These are phyloP conservation scores for Phytophthora cactorum DNA, from an alignment of 352 stramenopile species.

Conservation along the genomic window DNA sequence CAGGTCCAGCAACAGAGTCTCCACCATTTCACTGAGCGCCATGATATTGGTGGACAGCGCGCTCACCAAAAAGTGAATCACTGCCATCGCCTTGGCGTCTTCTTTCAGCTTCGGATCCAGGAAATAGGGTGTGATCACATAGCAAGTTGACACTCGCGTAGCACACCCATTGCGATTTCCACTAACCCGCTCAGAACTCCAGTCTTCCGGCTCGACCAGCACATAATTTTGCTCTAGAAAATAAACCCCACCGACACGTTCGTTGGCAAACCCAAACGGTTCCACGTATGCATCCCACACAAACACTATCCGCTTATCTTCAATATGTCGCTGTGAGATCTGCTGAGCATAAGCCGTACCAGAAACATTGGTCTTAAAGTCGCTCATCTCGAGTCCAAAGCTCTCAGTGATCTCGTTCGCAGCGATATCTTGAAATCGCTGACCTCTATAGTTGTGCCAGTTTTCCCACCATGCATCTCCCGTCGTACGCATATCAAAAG, in stretches of 20 bases:
- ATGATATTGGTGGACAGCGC: constrained; percentile 38
- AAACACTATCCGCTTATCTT: constrained; percentile 58
- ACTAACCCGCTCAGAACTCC: constrained; percentile 11
- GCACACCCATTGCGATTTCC: constrained; percentile 19
- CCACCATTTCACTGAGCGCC: constrained; percentile 51
- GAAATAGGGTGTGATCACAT: constrained; percentile 53
- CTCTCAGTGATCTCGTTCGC: constrained; percentile 61
- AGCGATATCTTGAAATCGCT: constrained; percentile 28
- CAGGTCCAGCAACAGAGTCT: constrained; percentile 43
- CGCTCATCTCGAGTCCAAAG: constrained; percentile 58
- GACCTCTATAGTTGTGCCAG: constrained; percentile 35
- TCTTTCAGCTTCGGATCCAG: constrained; percentile 33
- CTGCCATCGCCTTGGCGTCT: constrained; percentile 33
- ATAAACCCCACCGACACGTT: constrained; percentile 43
- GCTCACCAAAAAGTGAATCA: constrained; percentile 56
- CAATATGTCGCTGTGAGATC: constrained; percentile 54
- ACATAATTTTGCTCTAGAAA: constrained; percentile 71
- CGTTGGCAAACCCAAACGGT: constrained; percentile 52
- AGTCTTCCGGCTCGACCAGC: constrained; percentile 46
- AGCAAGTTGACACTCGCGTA: constrained; percentile 57
- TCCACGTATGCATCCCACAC: constrained; percentile 62
- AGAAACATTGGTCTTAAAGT: constrained; percentile 50
- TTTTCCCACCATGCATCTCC: constrained; percentile 45
- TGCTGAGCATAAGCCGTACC: constrained; percentile 56
- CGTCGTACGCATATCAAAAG: constrained; percentile 38